Evolutionary conservation across 2,329 filamentous ascomycete species (phyloP).

Genomic region (Penicillium psychrosexuale): DNA sequence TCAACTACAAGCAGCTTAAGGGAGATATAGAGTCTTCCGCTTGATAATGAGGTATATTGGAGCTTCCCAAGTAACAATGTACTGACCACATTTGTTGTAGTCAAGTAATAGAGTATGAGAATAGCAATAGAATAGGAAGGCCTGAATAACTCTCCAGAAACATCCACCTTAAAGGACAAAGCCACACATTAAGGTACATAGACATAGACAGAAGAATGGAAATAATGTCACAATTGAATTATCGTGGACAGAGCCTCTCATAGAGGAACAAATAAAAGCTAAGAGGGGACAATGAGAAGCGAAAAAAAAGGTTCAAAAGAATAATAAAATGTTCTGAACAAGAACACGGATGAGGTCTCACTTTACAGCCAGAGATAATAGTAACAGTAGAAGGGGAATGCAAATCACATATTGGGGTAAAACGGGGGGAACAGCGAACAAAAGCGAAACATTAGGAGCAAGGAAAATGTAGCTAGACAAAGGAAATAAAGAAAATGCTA

Average conservation of each 20-base stretch:
- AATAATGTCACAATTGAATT: slow-evolving; percentile 21
- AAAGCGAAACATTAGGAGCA: slow-evolving; percentile 16
- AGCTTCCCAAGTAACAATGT: not conserved
- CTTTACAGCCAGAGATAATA: slow-evolving; percentile 30
- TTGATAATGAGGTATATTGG: not conserved
- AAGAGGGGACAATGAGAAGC: slow-evolving; percentile 7
- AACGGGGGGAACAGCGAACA: slow-evolving; percentile 6
- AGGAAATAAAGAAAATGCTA: slow-evolving; percentile 34
- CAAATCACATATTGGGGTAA: slow-evolving; percentile 14
- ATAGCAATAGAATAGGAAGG: not conserved
- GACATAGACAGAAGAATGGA: not conserved
- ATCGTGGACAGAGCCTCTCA: slow-evolving; percentile 17
- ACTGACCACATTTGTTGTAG: not conserved
- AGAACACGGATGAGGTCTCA: slow-evolving; percentile 18
- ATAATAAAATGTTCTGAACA: slow-evolving; percentile 18
- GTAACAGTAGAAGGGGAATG: slow-evolving; percentile 25
- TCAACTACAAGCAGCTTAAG: not conserved
- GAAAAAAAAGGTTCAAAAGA: slow-evolving; percentile 1
- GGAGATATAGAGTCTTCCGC: not conserved
- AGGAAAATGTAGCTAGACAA: slow-evolving; percentile 29
- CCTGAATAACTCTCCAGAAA: not conserved
- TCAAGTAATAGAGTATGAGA: slow-evolving; percentile 1
- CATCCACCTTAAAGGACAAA: slow-evolving; percentile 1
- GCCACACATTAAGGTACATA: slow-evolving; percentile 2
- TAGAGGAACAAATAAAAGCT: slow-evolving; percentile 17